Evolutionary conservation across 2,329 filamentous ascomycete genomes (phyloP).

Genomic region (Diplocarpon rosae): DNA sequence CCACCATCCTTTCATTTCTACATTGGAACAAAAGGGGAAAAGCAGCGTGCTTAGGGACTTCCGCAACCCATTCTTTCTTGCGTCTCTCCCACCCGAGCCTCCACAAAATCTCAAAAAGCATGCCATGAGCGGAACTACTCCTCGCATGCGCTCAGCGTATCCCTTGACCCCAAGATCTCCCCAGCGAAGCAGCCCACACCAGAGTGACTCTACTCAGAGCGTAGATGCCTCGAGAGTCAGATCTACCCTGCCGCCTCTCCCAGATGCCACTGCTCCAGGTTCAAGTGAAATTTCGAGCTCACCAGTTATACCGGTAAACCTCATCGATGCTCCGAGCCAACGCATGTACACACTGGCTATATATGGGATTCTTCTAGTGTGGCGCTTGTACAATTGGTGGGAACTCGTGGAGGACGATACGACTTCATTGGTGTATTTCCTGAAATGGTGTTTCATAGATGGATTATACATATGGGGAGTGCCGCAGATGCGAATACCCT

Average conservation of each 20-base stretch:
- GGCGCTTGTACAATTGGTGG: constrained; percentile 80
- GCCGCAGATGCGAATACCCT: constrained; percentile 82
- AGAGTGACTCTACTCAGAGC: constrained; percentile 22
- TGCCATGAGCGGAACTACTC: constrained; percentile 73
- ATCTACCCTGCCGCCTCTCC: constrained; percentile 22
- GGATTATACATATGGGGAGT: constrained; percentile 78
- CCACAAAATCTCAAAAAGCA: constrained; percentile 12
- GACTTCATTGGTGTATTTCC: constrained; percentile 78
- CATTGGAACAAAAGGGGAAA: not conserved
- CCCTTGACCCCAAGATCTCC: constrained; percentile 58
- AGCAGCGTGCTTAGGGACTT: not conserved
- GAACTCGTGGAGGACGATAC: constrained; percentile 69
- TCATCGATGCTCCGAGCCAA: constrained; percentile 85
- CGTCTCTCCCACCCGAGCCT: not conserved
- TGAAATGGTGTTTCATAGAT: constrained; percentile 90
- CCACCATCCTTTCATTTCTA: too few species aligned
- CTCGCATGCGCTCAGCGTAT: constrained; percentile 71
- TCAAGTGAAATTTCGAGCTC: constrained; percentile 11
- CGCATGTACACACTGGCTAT: constrained; percentile 76
- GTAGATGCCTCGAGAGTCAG: constrained; percentile 13
- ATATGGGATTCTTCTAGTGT: constrained; percentile 65
- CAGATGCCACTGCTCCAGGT: constrained; percentile 13
- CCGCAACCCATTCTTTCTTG: not conserved
- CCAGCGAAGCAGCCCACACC: constrained; percentile 26
- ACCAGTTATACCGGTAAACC: constrained; percentile 68